Conservation (phyloP, 2,329 filamentous ascomycete genomes). For the Penicillium sp. region DNA sequence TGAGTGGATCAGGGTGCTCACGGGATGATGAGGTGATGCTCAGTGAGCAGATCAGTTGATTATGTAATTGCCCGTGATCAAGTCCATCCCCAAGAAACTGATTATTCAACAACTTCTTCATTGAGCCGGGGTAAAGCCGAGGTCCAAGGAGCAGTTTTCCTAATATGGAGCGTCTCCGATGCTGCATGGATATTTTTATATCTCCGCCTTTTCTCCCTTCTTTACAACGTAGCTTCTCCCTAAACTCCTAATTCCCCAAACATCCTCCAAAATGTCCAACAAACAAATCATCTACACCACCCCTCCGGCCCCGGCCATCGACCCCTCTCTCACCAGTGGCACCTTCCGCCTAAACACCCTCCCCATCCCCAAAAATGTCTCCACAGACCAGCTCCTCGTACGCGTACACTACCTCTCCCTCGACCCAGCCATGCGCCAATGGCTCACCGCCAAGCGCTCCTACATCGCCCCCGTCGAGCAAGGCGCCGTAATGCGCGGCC, state of each 20-base stretch:
- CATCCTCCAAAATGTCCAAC: slow-evolving; percentile 30
- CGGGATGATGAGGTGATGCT: not conserved
- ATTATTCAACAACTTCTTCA: slow-evolving; percentile 3
- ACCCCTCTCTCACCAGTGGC: slow-evolving; percentile 36
- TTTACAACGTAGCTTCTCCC: not conserved
- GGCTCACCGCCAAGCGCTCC: slow-evolving; percentile 60
- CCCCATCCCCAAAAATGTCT: slow-evolving; percentile 30
- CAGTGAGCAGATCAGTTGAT: not conserved
- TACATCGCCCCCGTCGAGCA: slow-evolving; percentile 70
- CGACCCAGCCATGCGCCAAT: slow-evolving; percentile 75
- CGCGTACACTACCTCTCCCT: slow-evolving; percentile 64
- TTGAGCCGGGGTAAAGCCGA: slow-evolving; percentile 16
- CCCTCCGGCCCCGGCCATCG: slow-evolving; percentile 35
- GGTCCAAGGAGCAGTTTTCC: slow-evolving; percentile 28
- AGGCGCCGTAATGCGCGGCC: slow-evolving; percentile 67
- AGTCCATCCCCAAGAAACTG: not conserved
- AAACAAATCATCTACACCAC: slow-evolving; percentile 41
- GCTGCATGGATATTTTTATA: slow-evolving; percentile 1
- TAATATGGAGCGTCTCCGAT: slow-evolving; percentile 27
- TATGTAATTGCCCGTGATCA: not conserved
- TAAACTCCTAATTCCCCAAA: not conserved
- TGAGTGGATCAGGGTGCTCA: not conserved
- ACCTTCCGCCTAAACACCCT: slow-evolving; percentile 38
- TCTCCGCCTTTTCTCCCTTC: not conserved
- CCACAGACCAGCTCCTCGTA: slow-evolving; percentile 60